Percentiles rank a stretch among this genome's conserved stretches.
Evolutionary conservation across 78 protist species (phyloP).

Genomic region (Bodo saltans): DNA sequence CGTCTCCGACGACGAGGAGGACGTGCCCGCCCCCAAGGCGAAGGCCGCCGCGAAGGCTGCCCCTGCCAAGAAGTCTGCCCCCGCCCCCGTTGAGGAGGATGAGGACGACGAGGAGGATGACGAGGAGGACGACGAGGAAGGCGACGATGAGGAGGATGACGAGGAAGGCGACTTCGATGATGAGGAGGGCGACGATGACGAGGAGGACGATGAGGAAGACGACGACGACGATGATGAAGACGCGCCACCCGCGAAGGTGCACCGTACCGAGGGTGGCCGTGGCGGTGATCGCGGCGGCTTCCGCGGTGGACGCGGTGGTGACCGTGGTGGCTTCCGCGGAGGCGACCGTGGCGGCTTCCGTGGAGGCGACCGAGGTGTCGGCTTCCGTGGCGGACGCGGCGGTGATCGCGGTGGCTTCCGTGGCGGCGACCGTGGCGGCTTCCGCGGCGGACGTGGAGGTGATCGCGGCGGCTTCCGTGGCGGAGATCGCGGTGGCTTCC

Average conservation of each 20-base stretch:
- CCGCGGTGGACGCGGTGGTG: too few relatives aligned
- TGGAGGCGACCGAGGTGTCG: too few relatives aligned
- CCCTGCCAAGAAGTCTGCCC: too few relatives aligned
- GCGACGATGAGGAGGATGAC: not conserved
- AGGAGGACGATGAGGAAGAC: not conserved
- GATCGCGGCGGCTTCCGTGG: too few relatives aligned
- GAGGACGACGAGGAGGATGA: not conserved
- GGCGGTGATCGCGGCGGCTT: not conserved
- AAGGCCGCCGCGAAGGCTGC: not conserved
- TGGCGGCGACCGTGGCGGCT: too few relatives aligned
- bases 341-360: too few relatives aligned
- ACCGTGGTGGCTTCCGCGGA: too few relatives aligned
- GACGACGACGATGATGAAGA: not conserved
- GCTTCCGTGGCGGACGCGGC: too few relatives aligned
- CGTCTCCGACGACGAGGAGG: not conserved
- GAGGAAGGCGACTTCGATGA: not conserved
- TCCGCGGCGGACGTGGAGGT: too few relatives aligned
- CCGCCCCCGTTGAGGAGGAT: too few relatives aligned
- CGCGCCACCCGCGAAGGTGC: not conserved
- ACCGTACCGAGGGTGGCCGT: not conserved
- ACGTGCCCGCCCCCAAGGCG: not conserved
- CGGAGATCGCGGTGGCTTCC: too few relatives aligned
- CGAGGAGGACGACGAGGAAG: not conserved
- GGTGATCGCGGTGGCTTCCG: too few relatives aligned
- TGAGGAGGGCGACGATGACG: not conserved